phyloP scores from a whole-genome alignment of 192 early-diverging fungal genomes.

The Rhizophagus sp. region DNA sequence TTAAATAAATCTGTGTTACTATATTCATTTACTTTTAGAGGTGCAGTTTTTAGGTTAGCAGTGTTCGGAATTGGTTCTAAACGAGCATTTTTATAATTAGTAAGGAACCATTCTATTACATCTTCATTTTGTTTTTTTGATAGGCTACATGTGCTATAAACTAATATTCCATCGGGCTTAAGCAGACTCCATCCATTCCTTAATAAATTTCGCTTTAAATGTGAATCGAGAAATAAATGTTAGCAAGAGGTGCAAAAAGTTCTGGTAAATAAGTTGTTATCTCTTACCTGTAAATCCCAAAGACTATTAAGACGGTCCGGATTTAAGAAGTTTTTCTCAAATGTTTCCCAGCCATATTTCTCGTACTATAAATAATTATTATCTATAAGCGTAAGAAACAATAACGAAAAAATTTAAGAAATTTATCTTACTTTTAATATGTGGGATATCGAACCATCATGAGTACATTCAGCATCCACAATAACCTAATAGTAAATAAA shows the following conservation, averaged over 20 bases:
- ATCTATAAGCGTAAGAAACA: background rate
- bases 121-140: conserved; percentile 84
- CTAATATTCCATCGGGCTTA: conserved; percentile 73
- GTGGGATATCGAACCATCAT: conserved; percentile 88
- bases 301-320: conserved; percentile 60
- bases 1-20: conserved; percentile 6
- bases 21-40: conserved; percentile 5
- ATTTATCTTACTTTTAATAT: conserved; percentile 57
- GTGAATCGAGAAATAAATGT: background rate
- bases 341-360: conserved; percentile 76
- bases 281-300: conserved; percentile 60
- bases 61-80: conserved; percentile 58
- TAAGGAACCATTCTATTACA: conserved; percentile 79
- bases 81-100: conserved; percentile 39
- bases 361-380: conserved; percentile 56
- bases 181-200: conserved; percentile 77
- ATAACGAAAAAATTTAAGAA: background rate
- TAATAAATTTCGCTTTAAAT: conserved; percentile 58
- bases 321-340: conserved; percentile 75
- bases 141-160: conserved; percentile 87
- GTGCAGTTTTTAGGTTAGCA: conserved; percentile 38
- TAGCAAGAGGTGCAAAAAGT: background rate
- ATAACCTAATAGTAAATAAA: conserved; percentile 39
- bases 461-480: conserved; percentile 76
- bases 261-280: background rate